Evolutionary conservation across 1,284 basidiomycete genomes (phyloP), one percentile per base, ranked within the genome.

Genomic region (Heterobasidion parviporum): DNA sequence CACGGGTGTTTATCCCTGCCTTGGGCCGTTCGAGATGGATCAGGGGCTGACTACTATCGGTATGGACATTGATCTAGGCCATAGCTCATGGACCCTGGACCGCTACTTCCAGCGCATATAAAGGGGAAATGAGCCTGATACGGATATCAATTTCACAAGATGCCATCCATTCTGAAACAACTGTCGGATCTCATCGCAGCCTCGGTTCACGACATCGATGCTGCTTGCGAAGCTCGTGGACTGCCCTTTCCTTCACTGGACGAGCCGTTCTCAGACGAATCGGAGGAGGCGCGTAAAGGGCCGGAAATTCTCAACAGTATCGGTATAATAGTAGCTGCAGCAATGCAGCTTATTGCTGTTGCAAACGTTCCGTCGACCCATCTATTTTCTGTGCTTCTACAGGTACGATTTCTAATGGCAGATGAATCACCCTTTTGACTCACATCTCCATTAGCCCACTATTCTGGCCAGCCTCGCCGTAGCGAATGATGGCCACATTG

Each of bases 231-330:
- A 26, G 26, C 26, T 26, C 6, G 26, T 1, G 26, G 26, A 26
- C 26, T 5, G 26, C 26, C 26, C 26, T 61, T 58, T 38, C 62
- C 62, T 3, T 57, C 57, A 3, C 54, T 58, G 8, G 44, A 57
- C 51, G 55, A 57, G 44, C 58, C 59, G 6, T 57, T 58, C 52
- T 56, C 52, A 6, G 50, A 45, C 10, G 52, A 61, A 34, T 53
- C 56, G 2, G 62, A 64, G 56, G 55, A 36, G 20, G 52, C 56
- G 7, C 59, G 58, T 20, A 58, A 57, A 50, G 36, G 34, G 6
- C 60, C 59, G 7, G 59, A 57, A 12, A 51, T 61, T 9, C n/a
- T 48, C 18, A 32, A 43, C 18, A 46, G 51, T 0, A 36, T 45
- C n/a, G 12, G 16, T 36, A 15, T 49, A 26, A 48, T 54, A 7